These are phyloP conservation scores for Agroathelia rolfsii DNA, from an alignment of 1,284 basidiomycete genomes.

Conservation along the genomic window DNA sequence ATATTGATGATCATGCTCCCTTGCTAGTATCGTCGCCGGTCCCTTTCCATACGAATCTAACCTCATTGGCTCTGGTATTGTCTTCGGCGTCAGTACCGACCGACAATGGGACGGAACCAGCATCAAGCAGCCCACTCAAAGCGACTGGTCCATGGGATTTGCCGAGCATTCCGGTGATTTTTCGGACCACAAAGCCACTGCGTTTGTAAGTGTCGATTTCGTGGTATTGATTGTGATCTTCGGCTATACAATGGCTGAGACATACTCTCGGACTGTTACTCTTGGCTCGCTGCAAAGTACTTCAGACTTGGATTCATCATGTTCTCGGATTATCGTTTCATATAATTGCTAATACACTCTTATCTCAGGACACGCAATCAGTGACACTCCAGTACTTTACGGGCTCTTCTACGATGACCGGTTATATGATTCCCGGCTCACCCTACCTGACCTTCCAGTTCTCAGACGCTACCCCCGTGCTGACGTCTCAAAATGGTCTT, in stretches of 20 bases:
- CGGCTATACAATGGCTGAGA: too few relatives aligned
- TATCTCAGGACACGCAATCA: conserved; percentile 21
- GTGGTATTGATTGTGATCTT: too few relatives aligned
- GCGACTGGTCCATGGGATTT: conserved; percentile 24
- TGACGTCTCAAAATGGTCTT: conserved; percentile 20
- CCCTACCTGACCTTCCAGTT: conserved; percentile 25
- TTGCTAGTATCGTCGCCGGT: conserved; percentile 18
- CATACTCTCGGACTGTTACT: too few relatives aligned
- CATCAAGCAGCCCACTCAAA: conserved; percentile 21
- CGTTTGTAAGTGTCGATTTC: conserved; percentile 16
- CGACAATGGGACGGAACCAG: conserved; percentile 23
- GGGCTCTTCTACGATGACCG: conserved; percentile 19
- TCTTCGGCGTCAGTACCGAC: conserved; percentile 22
- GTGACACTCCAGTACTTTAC: conserved; percentile 25
- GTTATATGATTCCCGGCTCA: conserved; percentile 24
- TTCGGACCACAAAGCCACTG: conserved; percentile 21
- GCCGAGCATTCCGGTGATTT: conserved; percentile 20
- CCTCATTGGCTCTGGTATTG: conserved; percentile 16
- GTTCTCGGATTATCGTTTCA: too few relatives aligned
- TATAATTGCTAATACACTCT: neutral
- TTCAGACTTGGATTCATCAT: too few relatives aligned
- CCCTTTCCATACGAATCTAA: conserved; percentile 24
- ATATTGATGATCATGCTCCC: neutral
- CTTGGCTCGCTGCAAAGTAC: too few relatives aligned
- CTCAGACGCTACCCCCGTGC: conserved; percentile 19